phyloP scores from a whole-genome alignment of 192 early-diverging fungal species.

The Linderina pennispora region DNA sequence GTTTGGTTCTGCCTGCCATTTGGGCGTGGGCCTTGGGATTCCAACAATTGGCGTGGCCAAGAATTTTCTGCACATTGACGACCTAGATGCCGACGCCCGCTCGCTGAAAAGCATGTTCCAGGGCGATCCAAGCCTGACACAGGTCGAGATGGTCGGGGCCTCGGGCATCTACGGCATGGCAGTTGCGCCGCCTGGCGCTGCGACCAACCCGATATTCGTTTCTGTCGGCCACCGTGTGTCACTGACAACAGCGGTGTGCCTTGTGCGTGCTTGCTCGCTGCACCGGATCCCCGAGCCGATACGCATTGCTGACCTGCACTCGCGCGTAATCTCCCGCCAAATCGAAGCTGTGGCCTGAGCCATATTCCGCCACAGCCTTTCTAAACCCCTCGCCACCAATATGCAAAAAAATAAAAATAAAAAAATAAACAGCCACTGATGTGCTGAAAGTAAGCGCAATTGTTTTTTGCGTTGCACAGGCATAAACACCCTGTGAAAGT shows the following conservation, averaged over 20 bases:
- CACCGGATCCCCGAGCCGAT: constrained; percentile 88
- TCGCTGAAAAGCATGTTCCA: constrained; percentile 51
- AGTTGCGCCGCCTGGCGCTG: constrained; percentile 31
- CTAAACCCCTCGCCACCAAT: too few species aligned
- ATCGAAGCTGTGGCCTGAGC: constrained; percentile 7
- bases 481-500: too few species aligned
- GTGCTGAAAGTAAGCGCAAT: too few species aligned
- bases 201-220: constrained; percentile 84
- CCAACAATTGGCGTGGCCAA: constrained; percentile 88
- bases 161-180: constrained; percentile 53
- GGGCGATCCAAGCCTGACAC: constrained; percentile 16
- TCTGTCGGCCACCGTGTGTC: constrained; percentile 74
- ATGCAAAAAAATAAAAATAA: too few species aligned
- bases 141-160: constrained; percentile 43
- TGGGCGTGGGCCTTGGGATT: constrained; percentile 64
- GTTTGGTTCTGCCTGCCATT: constrained; percentile 84
- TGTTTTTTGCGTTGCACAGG: too few species aligned
- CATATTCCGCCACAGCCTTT: too few species aligned
- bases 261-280: constrained; percentile 58
- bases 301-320: constrained; percentile 68
- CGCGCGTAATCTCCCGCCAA: constrained; percentile 14
- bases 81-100: constrained; percentile 37
- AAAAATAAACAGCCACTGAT: too few species aligned
- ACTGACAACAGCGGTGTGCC: constrained; percentile 58
- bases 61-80: constrained; percentile 77